A percentile compares a stretch with the other conserved stretches of the same genome.
These are phyloP conservation scores for Zizania latifolia DNA, from an alignment of 176 grass and related monocot species.

Conservation along the genomic window DNA sequence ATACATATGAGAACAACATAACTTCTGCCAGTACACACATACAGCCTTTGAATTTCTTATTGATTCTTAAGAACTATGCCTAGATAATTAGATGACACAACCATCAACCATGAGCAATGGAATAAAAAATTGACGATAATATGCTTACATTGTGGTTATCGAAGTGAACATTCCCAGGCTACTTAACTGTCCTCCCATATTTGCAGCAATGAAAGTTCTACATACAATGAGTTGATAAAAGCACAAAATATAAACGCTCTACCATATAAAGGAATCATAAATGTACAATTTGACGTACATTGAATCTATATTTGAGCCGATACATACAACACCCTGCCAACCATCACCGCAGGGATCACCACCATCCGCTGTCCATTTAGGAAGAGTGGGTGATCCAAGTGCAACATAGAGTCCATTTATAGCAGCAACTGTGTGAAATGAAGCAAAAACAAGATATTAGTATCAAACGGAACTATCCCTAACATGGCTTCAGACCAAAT, in stretches of 20 bases:
- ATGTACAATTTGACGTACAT: slow-evolving; percentile 66
- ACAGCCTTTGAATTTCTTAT: neutral
- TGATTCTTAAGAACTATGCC: neutral
- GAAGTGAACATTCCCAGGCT: slow-evolving; percentile 66
- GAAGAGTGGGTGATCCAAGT: slow-evolving; percentile 66
- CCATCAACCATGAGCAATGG: neutral
- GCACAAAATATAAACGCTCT: slow-evolving; percentile 27
- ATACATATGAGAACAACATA: neutral
- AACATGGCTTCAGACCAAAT: neutral
- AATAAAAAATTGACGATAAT: neutral
- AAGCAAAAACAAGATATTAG: neutral
- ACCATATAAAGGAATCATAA: slow-evolving; percentile 5
- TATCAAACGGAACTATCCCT: neutral
- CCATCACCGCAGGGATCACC: slow-evolving; percentile 82
- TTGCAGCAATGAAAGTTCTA: slow-evolving; percentile 72
- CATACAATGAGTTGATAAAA: slow-evolving; percentile 36
- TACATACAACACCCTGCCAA: slow-evolving; percentile 87
- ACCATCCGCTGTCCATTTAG: slow-evolving; percentile 64
- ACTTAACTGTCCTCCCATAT: slow-evolving; percentile 66
- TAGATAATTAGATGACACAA: slow-evolving; percentile 29
- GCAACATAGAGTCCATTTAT: slow-evolving; percentile 70
- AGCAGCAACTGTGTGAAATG: slow-evolving; percentile 61
- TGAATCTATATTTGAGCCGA: slow-evolving; percentile 59
- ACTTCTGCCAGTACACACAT: slow-evolving; percentile 6
- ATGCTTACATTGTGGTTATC: slow-evolving; percentile 61